Evolutionary conservation across 345 rosid species (phyloP).

Genomic region (Angophora floribunda): DNA sequence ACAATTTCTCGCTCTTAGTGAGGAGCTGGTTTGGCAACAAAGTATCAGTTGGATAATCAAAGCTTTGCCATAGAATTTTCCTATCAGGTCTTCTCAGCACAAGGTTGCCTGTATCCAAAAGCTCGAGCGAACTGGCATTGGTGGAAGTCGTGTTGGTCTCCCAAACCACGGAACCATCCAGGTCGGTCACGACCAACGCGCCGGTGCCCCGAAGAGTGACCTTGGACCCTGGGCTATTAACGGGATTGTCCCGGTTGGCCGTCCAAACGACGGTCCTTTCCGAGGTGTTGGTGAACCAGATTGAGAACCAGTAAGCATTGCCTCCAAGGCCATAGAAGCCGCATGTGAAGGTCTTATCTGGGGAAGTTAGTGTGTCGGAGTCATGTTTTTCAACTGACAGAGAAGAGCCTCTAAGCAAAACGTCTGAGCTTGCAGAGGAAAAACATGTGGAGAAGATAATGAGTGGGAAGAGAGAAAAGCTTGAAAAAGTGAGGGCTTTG

Average conservation of each 20-base stretch:
- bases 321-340: conserved; percentile 25
- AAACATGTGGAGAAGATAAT: background rate
- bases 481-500: background rate
- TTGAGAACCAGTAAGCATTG: conserved; percentile 34
- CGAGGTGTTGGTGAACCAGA: conserved; percentile 26
- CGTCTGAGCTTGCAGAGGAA: background rate
- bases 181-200: conserved; percentile 14
- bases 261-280: conserved; percentile 30
- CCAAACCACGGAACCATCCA: conserved; percentile 17
- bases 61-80: conserved; percentile 31
- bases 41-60: conserved; percentile 32
- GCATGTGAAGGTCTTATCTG: conserved; percentile 22
- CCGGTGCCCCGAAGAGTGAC: conserved; percentile 13
- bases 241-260: conserved; percentile 30
- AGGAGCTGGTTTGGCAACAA: conserved; percentile 30
- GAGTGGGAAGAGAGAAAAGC: background rate
- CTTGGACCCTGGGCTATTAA: conserved; percentile 26
- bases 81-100: conserved; percentile 7
- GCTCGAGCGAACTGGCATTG: conserved; percentile 11
- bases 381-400: conserved; percentile 11
- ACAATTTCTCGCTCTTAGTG: conserved; percentile 8
- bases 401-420: conserved; percentile 10
- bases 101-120: conserved; percentile 33
- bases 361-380: conserved; percentile 12
- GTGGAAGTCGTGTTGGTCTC: conserved; percentile 13